Evolutionary conservation across 2,329 filamentous ascomycete species (phyloP), one percentile per base, ranked within the genome.

Genomic region (Colletotrichum orchidophilum): DNA sequence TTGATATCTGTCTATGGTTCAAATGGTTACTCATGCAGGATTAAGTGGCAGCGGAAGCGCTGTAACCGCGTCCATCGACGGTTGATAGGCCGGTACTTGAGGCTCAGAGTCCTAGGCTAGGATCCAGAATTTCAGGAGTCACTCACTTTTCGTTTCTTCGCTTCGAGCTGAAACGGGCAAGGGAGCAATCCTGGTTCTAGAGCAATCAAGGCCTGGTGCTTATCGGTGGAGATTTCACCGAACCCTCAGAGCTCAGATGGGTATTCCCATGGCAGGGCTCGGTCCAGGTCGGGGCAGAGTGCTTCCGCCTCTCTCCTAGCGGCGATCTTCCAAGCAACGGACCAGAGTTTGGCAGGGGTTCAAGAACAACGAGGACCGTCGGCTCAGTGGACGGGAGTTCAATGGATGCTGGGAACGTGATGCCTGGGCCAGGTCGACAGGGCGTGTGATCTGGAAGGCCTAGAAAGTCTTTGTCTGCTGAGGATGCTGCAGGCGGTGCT

Each of bases 401-500:
- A n/a, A 53, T 63, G 31, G 60, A 53, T 35, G 46, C 31, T 62
- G 29, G 39, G 46, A 60, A 68, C n/a, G 52, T 53, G 53, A 63
- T 67, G 68, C 55, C 63, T 26, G 62, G 63, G 27, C 68, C 57
- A 71, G 26, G 27, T 24, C 52, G 31, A 53, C 63, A 52, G 42
- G 64, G 42, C 63, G 53, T 49, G 39, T 26, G 64, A 52, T 50
- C 57, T 71, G 57, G 63, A 63, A 62, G 50, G 63, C 50, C 63
- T 70, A 39, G 63, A 67, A 67, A 39, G 46, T 24, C 46, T 63
- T 58, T 71, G 64, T 71, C 50, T 71, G 68, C 63, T 62, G 64
- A 68, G 64, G 59, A 53, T 59, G 64, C 64, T 71, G 68, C 68
- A 71, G 58, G 58, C 57, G 64, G 64, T 59, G 58, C 64, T 71